Conservation (phyloP, 768 basidiomycete species). For the Coprinellus aureogranulatus region DNA sequence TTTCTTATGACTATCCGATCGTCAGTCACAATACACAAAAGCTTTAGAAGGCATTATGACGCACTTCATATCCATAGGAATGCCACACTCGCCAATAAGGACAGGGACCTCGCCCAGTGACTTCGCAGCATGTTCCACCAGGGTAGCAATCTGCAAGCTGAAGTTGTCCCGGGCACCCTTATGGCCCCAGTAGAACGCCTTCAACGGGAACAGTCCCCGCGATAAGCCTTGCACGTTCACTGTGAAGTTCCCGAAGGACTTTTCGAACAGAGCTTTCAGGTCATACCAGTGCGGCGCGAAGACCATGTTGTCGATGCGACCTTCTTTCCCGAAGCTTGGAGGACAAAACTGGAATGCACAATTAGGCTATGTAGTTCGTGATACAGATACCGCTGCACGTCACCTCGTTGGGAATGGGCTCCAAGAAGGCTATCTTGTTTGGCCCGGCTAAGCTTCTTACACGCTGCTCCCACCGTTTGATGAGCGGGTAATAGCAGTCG, state of each 20-base stretch:
- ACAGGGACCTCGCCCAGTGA: slow-evolving; percentile 80
- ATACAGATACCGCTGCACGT: neutral
- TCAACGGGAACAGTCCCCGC: slow-evolving; percentile 78
- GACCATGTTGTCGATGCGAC: slow-evolving; percentile 32
- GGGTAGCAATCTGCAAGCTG: slow-evolving; percentile 72
- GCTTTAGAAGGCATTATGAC: neutral
- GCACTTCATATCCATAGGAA: slow-evolving; percentile 98
- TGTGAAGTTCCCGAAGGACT: slow-evolving; percentile 79
- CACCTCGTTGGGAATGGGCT: slow-evolving; percentile 93
- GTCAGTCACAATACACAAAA: neutral
- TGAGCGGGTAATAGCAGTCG: slow-evolving; percentile 81
- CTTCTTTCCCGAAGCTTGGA: slow-evolving; percentile 66
- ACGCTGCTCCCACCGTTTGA: slow-evolving; percentile 63
- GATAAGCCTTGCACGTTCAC: slow-evolving; percentile 94
- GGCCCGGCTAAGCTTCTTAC: slow-evolving; percentile 47
- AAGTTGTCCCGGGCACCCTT: slow-evolving; percentile 80
- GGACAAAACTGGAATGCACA: slow-evolving; percentile 69
- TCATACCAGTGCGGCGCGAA: slow-evolving; percentile 68
- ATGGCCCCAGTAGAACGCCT: slow-evolving; percentile 87
- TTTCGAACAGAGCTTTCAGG: slow-evolving; percentile 80
- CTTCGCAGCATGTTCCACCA: slow-evolving; percentile 66
- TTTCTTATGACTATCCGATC: slow-evolving; percentile 51
- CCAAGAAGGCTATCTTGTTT: slow-evolving; percentile 70
- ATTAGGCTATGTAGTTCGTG: neutral
- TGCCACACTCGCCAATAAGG: slow-evolving; percentile 88